A percentile compares a stretch with the other conserved stretches of the same genome.
Conservation (phyloP, 1,284 basidiomycete genomes). For the Pisolithus thermaeus region DNA sequence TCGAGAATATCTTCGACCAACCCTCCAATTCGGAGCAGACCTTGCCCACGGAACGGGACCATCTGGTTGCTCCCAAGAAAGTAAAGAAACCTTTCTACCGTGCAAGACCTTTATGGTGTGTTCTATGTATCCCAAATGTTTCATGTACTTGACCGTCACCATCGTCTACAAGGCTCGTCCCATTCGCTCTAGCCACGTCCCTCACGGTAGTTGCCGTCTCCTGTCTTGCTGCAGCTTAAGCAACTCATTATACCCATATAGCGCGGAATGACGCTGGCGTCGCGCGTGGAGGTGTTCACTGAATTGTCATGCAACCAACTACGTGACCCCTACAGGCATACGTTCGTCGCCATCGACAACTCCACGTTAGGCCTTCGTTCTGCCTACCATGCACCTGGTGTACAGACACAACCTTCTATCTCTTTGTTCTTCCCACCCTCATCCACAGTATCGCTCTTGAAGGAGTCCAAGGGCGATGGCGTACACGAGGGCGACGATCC, state of each 20-base stretch:
- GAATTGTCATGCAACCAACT: slow-evolving; percentile 63
- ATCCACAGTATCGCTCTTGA: slow-evolving; percentile 5
- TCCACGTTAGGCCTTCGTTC: slow-evolving; percentile 8
- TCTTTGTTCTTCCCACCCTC: slow-evolving; percentile 9
- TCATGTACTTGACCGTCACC: slow-evolving; percentile 11
- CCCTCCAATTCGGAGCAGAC: slow-evolving; percentile 5
- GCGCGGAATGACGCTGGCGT: slow-evolving; percentile 76
- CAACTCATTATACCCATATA: slow-evolving; percentile 21
- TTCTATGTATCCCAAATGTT: background rate
- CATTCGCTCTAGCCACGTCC: slow-evolving; percentile 62
- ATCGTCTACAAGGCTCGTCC: slow-evolving; percentile 53
- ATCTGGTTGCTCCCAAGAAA: slow-evolving; percentile 15
- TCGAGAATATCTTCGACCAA: slow-evolving; percentile 11
- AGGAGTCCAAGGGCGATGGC: slow-evolving; percentile 17
- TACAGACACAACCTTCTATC: slow-evolving; percentile 26
- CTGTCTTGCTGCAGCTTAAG: background rate
- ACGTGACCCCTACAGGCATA: slow-evolving; percentile 41
- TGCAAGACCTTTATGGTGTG: slow-evolving; percentile 56
- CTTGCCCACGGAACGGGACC: slow-evolving; percentile 23
- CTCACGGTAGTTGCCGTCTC: slow-evolving; percentile 45
- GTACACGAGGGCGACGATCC: slow-evolving; percentile 40
- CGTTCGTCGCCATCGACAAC: slow-evolving; percentile 19
- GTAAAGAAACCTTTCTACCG: slow-evolving; percentile 61
- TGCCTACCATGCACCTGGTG: slow-evolving; percentile 30
- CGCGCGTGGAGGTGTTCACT: slow-evolving; percentile 73